Percentiles rank a stretch among this genome's conserved stretches.
phyloP scores from a whole-genome alignment of 2,329 filamentous ascomycete species.

The Colletotrichum sp. region DNA sequence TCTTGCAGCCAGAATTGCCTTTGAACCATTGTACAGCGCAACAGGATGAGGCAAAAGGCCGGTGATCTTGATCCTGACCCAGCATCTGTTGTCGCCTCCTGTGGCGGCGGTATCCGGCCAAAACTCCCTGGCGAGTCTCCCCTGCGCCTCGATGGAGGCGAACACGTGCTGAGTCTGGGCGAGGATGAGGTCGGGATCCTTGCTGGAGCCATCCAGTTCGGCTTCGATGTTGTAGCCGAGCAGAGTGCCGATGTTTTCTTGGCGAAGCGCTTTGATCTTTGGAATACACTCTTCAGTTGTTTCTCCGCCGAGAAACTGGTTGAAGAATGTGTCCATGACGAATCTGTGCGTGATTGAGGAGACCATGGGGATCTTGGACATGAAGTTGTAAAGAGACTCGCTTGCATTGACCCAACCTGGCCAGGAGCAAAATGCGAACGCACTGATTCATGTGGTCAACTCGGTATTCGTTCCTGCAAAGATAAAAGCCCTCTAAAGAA shows the following conservation, averaged over 20 bases:
- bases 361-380: neutral
- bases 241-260: neutral
- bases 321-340: neutral
- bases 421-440: neutral
- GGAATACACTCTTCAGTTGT: slow-evolving; percentile 19
- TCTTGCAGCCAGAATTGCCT: slow-evolving; percentile 22
- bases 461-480: neutral
- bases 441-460: neutral
- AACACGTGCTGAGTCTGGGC: neutral
- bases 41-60: slow-evolving; percentile 22
- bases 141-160: neutral
- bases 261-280: slow-evolving; percentile 21
- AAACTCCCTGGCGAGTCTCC: slow-evolving; percentile 7
- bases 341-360: neutral
- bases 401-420: neutral
- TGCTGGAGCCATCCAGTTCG: slow-evolving; percentile 13
- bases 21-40: slow-evolving; percentile 16
- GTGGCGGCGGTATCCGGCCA: neutral
- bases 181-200: slow-evolving; percentile 23
- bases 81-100: slow-evolving; percentile 21
- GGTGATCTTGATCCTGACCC: slow-evolving; percentile 23
- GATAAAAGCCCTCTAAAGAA: neutral
- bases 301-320: slow-evolving; percentile 22
- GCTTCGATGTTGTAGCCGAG: slow-evolving; percentile 26
- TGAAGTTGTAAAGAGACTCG: neutral